Conservation (phyloP, 768 basidiomycete genomes). For the Cystobasidium tubakii region DNA sequence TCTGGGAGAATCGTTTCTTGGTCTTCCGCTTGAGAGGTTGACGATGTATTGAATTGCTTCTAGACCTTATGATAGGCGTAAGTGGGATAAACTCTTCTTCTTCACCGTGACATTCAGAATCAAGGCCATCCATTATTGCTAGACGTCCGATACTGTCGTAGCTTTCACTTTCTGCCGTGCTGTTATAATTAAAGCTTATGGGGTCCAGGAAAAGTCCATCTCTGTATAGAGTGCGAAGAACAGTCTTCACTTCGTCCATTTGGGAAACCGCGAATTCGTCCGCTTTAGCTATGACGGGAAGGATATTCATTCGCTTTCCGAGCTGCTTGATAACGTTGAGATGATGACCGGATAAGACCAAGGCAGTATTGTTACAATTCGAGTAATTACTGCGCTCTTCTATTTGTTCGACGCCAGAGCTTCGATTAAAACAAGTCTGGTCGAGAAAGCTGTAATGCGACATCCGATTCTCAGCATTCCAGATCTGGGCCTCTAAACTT, state of each 20-base stretch:
- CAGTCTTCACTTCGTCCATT: neutral
- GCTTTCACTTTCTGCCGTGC: neutral
- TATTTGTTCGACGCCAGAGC: neutral
- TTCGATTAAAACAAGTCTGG: neutral
- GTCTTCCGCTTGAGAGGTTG: neutral
- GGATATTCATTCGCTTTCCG: slow-evolving; percentile 10
- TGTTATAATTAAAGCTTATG: neutral
- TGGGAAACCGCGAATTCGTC: neutral
- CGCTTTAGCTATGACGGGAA: neutral
- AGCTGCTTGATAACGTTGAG: neutral
- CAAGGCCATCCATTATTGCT: neutral
- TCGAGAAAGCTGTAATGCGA: neutral
- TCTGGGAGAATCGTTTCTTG: neutral
- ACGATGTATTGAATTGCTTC: neutral
- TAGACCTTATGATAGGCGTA: neutral
- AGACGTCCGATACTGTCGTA: neutral
- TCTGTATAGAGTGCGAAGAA: neutral
- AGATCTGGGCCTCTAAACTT: no score
- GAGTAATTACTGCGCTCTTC: neutral
- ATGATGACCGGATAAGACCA: neutral
- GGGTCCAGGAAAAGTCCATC: neutral
- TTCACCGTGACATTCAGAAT: neutral
- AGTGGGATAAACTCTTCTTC: neutral
- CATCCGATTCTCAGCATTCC: no score
- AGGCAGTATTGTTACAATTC: neutral